Conservation (phyloP, 208 protist genomes). For the Trichomonas vaginalis region DNA sequence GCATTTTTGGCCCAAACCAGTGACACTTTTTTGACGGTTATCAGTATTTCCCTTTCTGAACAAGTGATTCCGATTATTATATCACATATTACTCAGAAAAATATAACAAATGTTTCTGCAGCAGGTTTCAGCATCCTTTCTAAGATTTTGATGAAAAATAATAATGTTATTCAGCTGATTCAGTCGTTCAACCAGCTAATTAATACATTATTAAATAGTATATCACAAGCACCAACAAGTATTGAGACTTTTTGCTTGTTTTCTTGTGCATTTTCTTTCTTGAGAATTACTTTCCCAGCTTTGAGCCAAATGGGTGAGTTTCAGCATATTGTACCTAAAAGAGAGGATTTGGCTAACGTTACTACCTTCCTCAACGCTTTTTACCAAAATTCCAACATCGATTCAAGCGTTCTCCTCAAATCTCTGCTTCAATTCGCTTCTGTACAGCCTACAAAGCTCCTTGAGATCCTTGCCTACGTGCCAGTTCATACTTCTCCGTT, state of each 20-base stretch:
- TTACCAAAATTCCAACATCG: neutral
- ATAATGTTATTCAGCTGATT: neutral
- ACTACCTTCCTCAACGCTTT: neutral
- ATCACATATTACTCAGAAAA: neutral
- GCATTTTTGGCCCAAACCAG: neutral
- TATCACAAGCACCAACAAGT: neutral
- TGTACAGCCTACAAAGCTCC: neutral
- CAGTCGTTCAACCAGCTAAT: neutral
- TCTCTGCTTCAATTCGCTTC: neutral
- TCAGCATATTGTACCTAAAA: neutral
- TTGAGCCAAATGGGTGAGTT: neutral
- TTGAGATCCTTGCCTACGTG: neutral
- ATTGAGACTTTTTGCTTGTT: neutral
- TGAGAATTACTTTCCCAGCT: neutral
- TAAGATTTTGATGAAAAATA: neutral
- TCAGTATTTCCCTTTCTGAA: neutral
- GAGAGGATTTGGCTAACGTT: neutral
- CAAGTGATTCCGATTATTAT: constrained; percentile 8
- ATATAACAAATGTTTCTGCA: neutral
- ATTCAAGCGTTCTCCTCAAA: neutral
- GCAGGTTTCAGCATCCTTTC: neutral
- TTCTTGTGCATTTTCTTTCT: neutral
- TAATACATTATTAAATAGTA: neutral
- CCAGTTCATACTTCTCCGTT: neutral
- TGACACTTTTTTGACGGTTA: neutral